Conservation (phyloP, 768 basidiomycete species). For the Termitomyces sp. region DNA sequence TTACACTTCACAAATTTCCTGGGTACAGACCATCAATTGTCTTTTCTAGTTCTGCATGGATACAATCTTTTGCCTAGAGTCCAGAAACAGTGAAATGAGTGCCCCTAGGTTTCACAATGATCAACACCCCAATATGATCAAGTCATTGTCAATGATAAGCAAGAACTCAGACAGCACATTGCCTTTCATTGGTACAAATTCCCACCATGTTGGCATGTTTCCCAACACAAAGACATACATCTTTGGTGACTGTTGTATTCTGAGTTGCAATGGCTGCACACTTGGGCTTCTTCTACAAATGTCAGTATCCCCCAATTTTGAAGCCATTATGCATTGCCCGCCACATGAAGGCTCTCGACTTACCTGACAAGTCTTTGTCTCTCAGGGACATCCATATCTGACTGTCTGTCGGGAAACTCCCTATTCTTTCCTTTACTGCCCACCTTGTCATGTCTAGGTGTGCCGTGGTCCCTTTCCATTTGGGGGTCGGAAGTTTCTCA, state of each 20-base stretch:
- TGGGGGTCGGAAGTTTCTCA: no score
- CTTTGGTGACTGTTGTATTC: conserved; percentile 71
- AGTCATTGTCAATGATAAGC: conserved; percentile 55
- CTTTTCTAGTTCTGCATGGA: conserved; percentile 11
- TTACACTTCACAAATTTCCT: conserved; percentile 7
- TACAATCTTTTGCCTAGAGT: conserved; percentile 7
- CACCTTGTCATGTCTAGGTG: no score
- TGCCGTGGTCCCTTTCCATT: no score
- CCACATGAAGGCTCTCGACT: no score
- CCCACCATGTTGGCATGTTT: conserved; percentile 70
- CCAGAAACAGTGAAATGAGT: background rate
- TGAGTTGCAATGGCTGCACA: conserved; percentile 62
- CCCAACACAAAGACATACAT: conserved; percentile 74
- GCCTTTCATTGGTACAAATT: conserved; percentile 52
- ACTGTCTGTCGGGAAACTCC: no score
- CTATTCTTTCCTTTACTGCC: no score
- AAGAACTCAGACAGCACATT: conserved; percentile 46
- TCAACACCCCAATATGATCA: conserved; percentile 41
- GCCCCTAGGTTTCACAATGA: background rate
- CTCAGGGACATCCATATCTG: no score
- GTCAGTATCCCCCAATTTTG: no score
- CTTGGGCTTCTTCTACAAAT: conserved; percentile 55
- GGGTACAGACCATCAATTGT: background rate
- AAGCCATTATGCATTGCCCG: no score
- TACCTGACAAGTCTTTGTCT: no score